A percentile compares a stretch with the other conserved stretches of the same genome.
phyloP scores from a whole-genome alignment of 805 yeast species.

The Candida khao-thaluensis region DNA sequence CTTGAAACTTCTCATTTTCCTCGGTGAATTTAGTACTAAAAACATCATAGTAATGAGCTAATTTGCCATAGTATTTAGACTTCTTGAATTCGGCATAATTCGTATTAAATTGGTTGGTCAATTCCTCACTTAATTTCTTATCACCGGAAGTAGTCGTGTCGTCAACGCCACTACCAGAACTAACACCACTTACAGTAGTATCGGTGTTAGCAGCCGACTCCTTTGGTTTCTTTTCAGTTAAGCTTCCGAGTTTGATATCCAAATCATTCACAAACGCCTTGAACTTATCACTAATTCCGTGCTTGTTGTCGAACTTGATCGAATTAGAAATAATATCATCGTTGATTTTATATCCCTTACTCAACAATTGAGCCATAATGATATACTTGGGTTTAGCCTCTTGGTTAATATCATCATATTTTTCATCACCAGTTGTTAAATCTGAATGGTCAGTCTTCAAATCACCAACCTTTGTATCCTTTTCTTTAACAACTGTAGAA shows the following conservation, averaged over 20 bases:
- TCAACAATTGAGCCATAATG: slow-evolving; percentile 70
- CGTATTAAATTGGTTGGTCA: slow-evolving; percentile 2
- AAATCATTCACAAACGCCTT: slow-evolving; percentile 51
- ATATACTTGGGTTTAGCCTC: slow-evolving; percentile 77
- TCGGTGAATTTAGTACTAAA: slow-evolving; percentile 17
- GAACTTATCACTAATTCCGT: slow-evolving; percentile 60
- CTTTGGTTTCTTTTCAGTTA: neutral
- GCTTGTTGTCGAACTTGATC: slow-evolving; percentile 59
- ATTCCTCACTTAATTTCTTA: slow-evolving; percentile 7
- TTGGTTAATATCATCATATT: slow-evolving; percentile 56
- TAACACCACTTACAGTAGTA: slow-evolving; percentile 45
- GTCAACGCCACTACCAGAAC: slow-evolving; percentile 36
- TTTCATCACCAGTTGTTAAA: slow-evolving; percentile 29
- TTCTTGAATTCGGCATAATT: slow-evolving; percentile 7
- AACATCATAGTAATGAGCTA: slow-evolving; percentile 47
- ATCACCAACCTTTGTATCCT: slow-evolving; percentile 15
- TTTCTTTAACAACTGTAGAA: slow-evolving; percentile 18
- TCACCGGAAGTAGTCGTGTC: neutral
- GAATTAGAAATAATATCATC: slow-evolving; percentile 63
- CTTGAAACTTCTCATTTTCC: slow-evolving; percentile 5
- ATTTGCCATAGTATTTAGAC: slow-evolving; percentile 26
- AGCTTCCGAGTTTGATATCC: slow-evolving; percentile 49
- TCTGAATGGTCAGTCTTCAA: slow-evolving; percentile 6
- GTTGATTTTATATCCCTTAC: slow-evolving; percentile 68
- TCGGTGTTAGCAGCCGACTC: neutral